Conservation (phyloP, 2,329 filamentous ascomycete genomes). For the Botrytis aclada region DNA sequence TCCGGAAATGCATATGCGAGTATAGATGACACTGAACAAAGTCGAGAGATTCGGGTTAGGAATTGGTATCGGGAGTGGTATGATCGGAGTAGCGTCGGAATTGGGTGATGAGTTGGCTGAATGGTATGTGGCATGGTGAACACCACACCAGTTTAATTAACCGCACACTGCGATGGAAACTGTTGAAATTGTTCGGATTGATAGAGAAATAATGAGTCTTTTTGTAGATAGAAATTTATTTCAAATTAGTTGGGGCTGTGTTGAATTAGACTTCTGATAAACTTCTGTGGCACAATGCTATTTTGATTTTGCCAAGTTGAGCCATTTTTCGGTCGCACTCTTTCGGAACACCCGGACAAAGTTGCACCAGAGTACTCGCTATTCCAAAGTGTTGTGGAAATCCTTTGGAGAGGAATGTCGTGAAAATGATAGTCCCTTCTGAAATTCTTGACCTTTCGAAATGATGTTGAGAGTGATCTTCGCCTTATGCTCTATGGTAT, state of each 20-base stretch:
- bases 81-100: constrained; percentile 7
- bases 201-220: neutral
- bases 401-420: neutral
- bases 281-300: constrained; percentile 3
- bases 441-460: neutral
- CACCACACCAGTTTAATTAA: constrained; percentile 11
- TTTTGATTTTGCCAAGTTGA: constrained; percentile 10
- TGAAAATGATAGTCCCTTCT: neutral
- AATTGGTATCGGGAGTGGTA: neutral
- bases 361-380: neutral
- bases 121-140: constrained; percentile 13
- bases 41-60: neutral
- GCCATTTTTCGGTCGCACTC: neutral
- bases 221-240: neutral
- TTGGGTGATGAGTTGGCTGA: constrained; percentile 14
- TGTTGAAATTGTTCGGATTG: neutral
- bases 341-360: constrained; percentile 7
- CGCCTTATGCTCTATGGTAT: neutral
- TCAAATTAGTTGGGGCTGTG: neutral
- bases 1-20: neutral
- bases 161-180: neutral
- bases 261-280: neutral
- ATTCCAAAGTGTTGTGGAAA: neutral
- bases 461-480: neutral
- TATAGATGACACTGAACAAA: neutral